phyloP scores from a whole-genome alignment of 805 yeast species.

The Saccharomycopsis fermentans region DNA sequence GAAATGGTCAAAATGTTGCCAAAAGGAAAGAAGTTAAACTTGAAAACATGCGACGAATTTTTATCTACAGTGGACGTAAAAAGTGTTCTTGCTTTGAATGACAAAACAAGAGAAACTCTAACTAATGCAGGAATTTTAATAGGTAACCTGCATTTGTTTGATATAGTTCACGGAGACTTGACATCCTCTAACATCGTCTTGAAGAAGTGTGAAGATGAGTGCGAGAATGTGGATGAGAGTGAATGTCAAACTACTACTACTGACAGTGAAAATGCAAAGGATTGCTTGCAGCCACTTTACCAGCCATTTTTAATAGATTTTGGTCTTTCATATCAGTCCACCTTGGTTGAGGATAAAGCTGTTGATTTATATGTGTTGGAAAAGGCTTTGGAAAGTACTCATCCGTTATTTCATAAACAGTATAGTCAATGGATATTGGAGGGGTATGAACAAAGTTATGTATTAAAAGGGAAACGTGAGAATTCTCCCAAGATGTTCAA shows the following conservation, averaged over 20 bases:
- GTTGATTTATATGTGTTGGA: constrained; percentile 95
- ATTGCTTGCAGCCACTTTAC: constrained; percentile 19
- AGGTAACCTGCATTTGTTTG: constrained; percentile 62
- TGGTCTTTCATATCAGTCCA: constrained; percentile 74
- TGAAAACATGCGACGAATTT: constrained; percentile 17
- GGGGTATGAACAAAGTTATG: constrained; percentile 40
- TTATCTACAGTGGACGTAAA: constrained; percentile 19
- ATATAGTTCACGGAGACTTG: constrained; percentile 86
- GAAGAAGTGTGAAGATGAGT: constrained; percentile 20
- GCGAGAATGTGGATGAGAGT: too few species aligned
- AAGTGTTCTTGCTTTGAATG: constrained; percentile 19
- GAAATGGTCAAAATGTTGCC: constrained; percentile 23
- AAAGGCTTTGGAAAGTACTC: constrained; percentile 85
- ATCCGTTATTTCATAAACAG: constrained; percentile 55
- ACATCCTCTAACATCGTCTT: constrained; percentile 82
- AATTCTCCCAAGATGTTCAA: constrained; percentile 30
- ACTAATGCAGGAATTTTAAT: constrained; percentile 53
- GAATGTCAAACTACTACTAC: too few species aligned
- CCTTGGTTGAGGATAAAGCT: constrained; percentile 82
- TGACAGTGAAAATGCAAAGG: not conserved
- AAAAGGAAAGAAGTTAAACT: constrained; percentile 8
- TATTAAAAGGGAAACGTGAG: constrained; percentile 24
- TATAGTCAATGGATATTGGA: constrained; percentile 64
- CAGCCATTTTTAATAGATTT: constrained; percentile 74
- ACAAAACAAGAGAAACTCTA: constrained; percentile 36